Evolutionary conservation across 176 grass and related monocot genomes (phyloP), one percentile per base, ranked within the genome.

Genomic region (Urochloa ruziziensis): DNA sequence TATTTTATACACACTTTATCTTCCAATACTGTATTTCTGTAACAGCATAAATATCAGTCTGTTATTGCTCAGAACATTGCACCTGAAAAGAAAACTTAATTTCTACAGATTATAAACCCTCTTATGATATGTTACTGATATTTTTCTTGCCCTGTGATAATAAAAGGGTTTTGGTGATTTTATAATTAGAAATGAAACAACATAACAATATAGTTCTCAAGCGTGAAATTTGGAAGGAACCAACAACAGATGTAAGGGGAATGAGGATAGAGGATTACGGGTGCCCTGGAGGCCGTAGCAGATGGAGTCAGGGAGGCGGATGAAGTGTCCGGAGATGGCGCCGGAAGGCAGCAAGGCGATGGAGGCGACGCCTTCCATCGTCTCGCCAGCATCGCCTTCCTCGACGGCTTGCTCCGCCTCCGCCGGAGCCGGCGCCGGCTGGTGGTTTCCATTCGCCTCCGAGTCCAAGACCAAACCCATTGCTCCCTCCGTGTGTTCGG

Each of bases 221-320:
- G 30, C 5, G 4, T 70, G 30, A 73, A 37, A 77, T 23, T 44
- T 36, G 34, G 48, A 49, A 28, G 30, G 10, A 37, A 79, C 17
- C 16, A 67, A 6, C 64, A 43, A 74, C 28, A 72, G 40, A 18
- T 81, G 32, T 0, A 83, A 86, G 35, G 43, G 36, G 40, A 62
- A 39, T 15, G 51, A n/a, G 29, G 54, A 63, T 23, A 62, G 72
- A 54, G 59, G 62, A 15, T 14, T 89, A 98, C 91, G 89, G 24
- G 87, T 95, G 83, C 96, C 96, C 0, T 98, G 96, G 39, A 98
- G 91, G n/a, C 96, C 96, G 57, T 93, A 98, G 85, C 93, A 98
- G 77, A 87, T 67, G 65, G 92, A 91, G n/a, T 88, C 82, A 7
- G 89, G 91, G 27, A 95, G 82, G n/a, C 89, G 82, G 53, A 98